Percentiles rank a stretch among this genome's conserved stretches.
Evolutionary conservation across 352 stramenopile species (phyloP).

Genomic region (Pythium myriotylum): DNA sequence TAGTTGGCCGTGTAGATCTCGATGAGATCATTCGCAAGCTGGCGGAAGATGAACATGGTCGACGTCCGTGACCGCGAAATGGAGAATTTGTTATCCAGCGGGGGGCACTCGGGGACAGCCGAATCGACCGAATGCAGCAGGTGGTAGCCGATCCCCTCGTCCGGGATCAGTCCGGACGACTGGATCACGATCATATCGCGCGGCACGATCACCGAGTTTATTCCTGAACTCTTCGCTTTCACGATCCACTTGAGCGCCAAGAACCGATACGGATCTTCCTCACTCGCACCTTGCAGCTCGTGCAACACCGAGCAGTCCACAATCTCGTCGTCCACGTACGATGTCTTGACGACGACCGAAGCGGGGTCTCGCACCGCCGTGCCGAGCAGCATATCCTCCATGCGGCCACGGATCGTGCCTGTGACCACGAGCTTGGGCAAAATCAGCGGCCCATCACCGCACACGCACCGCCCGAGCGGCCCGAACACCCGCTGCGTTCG

Average conservation of each 20-base stretch:
- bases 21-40: constrained; percentile 30
- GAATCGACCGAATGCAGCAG: constrained; percentile 47
- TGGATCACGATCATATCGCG: constrained; percentile 21
- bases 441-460: background rate
- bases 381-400: constrained; percentile 40
- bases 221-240: constrained; percentile 9
- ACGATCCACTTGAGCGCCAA: constrained; percentile 28
- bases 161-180: constrained; percentile 8
- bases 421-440: constrained; percentile 26
- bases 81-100: constrained; percentile 28
- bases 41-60: constrained; percentile 41
- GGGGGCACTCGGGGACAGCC: constrained; percentile 33
- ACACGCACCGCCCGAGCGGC: constrained; percentile 13
- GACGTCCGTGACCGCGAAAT: constrained; percentile 47
- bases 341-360: constrained; percentile 50
- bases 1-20: constrained; percentile 51
- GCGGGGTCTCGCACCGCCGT: constrained; percentile 45
- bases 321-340: constrained; percentile 49
- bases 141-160: constrained; percentile 38
- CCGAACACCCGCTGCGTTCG: constrained; percentile 16
- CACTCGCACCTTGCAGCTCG: constrained; percentile 41
- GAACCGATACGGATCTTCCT: constrained; percentile 22
- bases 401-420: constrained; percentile 16
- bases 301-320: constrained; percentile 51
- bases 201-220: constrained; percentile 15